Evolutionary conservation across 768 basidiomycete genomes (phyloP), one percentile per base, ranked within the genome.

Genomic region (Serpula lacrymans): DNA sequence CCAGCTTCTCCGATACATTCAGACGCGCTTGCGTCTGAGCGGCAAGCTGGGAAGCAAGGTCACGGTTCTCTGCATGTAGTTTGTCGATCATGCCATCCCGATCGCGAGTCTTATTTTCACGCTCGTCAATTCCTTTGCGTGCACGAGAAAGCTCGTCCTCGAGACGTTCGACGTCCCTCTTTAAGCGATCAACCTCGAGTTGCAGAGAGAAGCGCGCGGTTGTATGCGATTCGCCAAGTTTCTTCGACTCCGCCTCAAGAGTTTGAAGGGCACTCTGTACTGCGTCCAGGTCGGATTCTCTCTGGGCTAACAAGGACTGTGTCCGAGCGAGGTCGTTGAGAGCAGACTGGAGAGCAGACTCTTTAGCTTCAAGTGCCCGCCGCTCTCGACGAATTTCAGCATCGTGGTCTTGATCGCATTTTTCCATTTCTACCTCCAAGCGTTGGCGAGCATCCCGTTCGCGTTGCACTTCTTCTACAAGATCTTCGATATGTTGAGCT

Each of bases 1-100:
- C 93, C n/a, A 96, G 69, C 73, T 92, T 95, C 65, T 97, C 95
- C 1, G 85, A 77, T 4, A 92, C 59, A 50, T 93, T 88, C 38
- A 98, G 67, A 41, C 88, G 68, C 11, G 90, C 84, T 59, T 97
- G 95, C 0, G 88, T 88, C 61, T 93, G 89, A 8, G 83, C 72
- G 0, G 91, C 84, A 1, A 96, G 69, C 55, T 89, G 84, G 1
- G 74, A 73, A 3, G 84, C 75, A 16, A 97, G 69, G 45, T 94
- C 92, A 25, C 88, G 74, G 44, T 86, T 86, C 59, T 90, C 88
- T 2, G 79, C 74, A 49, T 90, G 78, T 43, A 96, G 58, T 40
- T 74, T 80, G 57, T 92, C 90, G 30, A 93, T 65, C 16, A 74
- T 72, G 17, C 77, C 62, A 47, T 94, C 90, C 34, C 83, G 74